These are phyloP conservation scores for Periglandula ipomoeae DNA, from an alignment of 2,329 filamentous ascomycete species.

Conservation along the genomic window DNA sequence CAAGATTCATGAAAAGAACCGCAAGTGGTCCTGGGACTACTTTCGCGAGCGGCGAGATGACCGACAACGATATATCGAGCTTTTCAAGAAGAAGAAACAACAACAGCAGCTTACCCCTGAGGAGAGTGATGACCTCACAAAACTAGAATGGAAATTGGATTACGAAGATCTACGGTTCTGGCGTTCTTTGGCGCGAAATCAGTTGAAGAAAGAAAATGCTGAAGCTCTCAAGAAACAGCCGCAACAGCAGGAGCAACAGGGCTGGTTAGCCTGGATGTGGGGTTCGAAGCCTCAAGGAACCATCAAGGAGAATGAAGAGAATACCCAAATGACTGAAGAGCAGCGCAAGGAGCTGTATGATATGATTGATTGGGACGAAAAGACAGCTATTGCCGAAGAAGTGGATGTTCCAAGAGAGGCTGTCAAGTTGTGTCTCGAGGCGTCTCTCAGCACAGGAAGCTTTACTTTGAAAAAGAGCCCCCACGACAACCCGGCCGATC, in stretches of 20 bases:
- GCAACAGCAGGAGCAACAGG: slow-evolving; percentile 57
- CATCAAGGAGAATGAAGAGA: slow-evolving; percentile 55
- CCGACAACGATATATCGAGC: slow-evolving; percentile 75
- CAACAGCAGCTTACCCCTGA: slow-evolving; percentile 59
- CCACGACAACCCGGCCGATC: slow-evolving; percentile 55
- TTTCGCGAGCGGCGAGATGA: slow-evolving; percentile 90
- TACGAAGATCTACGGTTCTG: slow-evolving; percentile 98
- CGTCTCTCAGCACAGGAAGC: slow-evolving; percentile 88
- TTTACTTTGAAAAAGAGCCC: slow-evolving; percentile 80
- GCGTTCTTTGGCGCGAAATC: slow-evolving; percentile 86
- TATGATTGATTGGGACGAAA: slow-evolving; percentile 98
- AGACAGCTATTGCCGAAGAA: slow-evolving; percentile 76
- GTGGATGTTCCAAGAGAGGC: slow-evolving; percentile 87
- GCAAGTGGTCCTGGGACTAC: slow-evolving; percentile 91
- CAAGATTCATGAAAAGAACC: slow-evolving; percentile 92
- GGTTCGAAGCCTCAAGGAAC: slow-evolving; percentile 58
- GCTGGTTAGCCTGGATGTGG: slow-evolving; percentile 91
- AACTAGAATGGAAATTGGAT: slow-evolving; percentile 75
- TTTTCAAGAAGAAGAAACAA: slow-evolving; percentile 91
- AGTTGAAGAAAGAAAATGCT: slow-evolving; percentile 90
- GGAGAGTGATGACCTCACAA: slow-evolving; percentile 64
- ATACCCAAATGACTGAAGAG: slow-evolving; percentile 85
- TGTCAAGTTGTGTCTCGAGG: slow-evolving; percentile 85
- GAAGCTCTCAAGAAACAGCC: slow-evolving; percentile 64
- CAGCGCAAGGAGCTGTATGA: slow-evolving; percentile 95